phyloP scores from a whole-genome alignment of 495 filamentous ascomycete genomes.

The Penicillium crystallinum region DNA sequence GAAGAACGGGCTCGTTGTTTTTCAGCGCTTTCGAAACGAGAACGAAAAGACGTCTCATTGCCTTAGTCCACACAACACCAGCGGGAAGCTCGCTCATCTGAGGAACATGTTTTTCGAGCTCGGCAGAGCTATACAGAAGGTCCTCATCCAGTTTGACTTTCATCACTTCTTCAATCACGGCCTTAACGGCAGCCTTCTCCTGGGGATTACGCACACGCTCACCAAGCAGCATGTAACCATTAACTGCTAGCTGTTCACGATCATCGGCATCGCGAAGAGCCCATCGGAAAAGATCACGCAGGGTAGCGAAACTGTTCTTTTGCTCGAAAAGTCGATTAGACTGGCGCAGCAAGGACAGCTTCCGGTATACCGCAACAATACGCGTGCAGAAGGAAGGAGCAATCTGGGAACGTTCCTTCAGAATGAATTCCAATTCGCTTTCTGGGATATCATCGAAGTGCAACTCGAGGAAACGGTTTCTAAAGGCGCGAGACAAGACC shows the following conservation, averaged over 20 bases:
- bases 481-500: slow-evolving; percentile 84
- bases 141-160: slow-evolving; percentile 74
- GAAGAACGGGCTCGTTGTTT: slow-evolving; percentile 88
- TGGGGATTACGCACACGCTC: slow-evolving; percentile 90
- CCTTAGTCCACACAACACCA: slow-evolving; percentile 85
- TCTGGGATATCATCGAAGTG: slow-evolving; percentile 98
- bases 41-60: slow-evolving; percentile 86
- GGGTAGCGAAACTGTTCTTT: slow-evolving; percentile 93
- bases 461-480: slow-evolving; percentile 93
- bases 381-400: slow-evolving; percentile 84
- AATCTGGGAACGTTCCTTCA: slow-evolving; percentile 80
- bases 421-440: slow-evolving; percentile 86
- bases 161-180: slow-evolving; percentile 88
- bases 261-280: slow-evolving; percentile 81
- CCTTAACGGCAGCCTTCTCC: slow-evolving; percentile 77
- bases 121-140: slow-evolving; percentile 63
- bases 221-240: slow-evolving; percentile 93
- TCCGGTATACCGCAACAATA: slow-evolving; percentile 92
- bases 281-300: slow-evolving; percentile 96
- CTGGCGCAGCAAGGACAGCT: slow-evolving; percentile 83
- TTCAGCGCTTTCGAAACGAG: slow-evolving; percentile 77
- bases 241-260: slow-evolving; percentile 79
- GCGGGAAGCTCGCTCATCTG: slow-evolving; percentile 38
- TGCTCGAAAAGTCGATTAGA: slow-evolving; percentile 90
- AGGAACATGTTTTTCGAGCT: slow-evolving; percentile 40